Evolutionary conservation across 2,329 filamentous ascomycete species (phyloP).

Genomic region (Leptographium radiaticola): DNA sequence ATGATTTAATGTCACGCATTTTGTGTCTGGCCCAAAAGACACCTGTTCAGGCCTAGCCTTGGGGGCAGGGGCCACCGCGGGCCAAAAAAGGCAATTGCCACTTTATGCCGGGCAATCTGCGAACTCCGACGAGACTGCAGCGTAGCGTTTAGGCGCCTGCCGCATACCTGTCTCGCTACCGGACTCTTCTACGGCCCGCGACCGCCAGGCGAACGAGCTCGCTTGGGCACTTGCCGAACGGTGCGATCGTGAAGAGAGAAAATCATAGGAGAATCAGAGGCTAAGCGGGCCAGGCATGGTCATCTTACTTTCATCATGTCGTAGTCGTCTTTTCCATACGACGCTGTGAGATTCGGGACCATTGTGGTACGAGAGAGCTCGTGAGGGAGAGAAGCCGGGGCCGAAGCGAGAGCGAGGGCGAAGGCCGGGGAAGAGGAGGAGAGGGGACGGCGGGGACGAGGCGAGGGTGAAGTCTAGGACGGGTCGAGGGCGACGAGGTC

Average conservation of each 20-base stretch:
- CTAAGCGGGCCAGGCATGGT: not conserved
- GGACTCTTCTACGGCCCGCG: no score
- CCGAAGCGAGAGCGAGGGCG: not conserved
- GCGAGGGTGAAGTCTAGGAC: no score
- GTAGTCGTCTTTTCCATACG: conserved; percentile 2
- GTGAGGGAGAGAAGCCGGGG: not conserved
- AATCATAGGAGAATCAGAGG: not conserved
- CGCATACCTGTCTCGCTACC: no score
- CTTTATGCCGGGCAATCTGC: no score
- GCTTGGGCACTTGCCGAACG: not conserved
- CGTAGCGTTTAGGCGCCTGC: no score
- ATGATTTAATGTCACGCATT: no score
- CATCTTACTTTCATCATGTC: conserved; percentile 4
- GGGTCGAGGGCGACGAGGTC: not conserved
- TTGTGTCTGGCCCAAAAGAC: no score
- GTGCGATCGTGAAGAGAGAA: not conserved
- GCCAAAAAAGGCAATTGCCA: no score
- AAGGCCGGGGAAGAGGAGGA: no score
- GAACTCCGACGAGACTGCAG: no score
- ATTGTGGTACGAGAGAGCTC: not conserved
- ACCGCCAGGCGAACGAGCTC: not conserved
- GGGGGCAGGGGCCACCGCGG: not conserved
- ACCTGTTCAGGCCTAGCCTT: no score
- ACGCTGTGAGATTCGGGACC: not conserved
- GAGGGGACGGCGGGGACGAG: no score